Evolutionary conservation across 2,329 filamentous ascomycete genomes (phyloP), one percentile per base, ranked within the genome.

Genomic region (Cladosporium sp.): DNA sequence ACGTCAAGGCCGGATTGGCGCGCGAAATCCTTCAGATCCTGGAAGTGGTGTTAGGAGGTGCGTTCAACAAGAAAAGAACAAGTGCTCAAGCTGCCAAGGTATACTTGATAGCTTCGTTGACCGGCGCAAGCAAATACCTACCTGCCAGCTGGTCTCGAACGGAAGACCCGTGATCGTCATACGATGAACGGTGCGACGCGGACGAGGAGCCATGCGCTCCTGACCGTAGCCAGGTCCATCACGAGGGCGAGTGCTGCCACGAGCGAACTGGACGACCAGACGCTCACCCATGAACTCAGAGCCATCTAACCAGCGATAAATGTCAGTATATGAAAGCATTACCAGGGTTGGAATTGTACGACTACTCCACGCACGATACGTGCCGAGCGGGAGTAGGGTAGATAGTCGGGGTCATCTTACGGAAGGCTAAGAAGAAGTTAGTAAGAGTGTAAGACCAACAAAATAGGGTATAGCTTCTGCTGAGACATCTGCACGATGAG

Each of bases 21-120:
- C 63, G 94, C 94, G 78, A 99, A 99, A 76, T 99, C 94, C 89
- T 99, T 99, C 57, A 99, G 87, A 78, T 99, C 94, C 94, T 99
- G 92, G 79, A 87, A 80, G 6, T 15, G 20, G 60, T 38, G 83
- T 70, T 63, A 66, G 60, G 63, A 67, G 62, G 69, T 70, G 66
- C 61, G 60, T 68, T 74, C 14, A 7, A 37, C 30, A 34, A 34
- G 3, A 3, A 7, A n/a, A 40, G 3, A 3, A 40, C 17, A 8
- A 19, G 17, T 17, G 38, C 15, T 17, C 15, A 15, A 40, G 38
- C n/a, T 12, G 17, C 7, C 42, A 14, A 45, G 20, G 19, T 22
- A 12, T 14, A 52, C 69, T 66, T 67, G 63, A 65, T 66, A 39
- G 37, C n/a, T 22, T 19, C 9, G 11, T 12, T 34, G 30, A 25